Conservation (phyloP, 768 basidiomycete genomes). For the Ramaria sp. region DNA sequence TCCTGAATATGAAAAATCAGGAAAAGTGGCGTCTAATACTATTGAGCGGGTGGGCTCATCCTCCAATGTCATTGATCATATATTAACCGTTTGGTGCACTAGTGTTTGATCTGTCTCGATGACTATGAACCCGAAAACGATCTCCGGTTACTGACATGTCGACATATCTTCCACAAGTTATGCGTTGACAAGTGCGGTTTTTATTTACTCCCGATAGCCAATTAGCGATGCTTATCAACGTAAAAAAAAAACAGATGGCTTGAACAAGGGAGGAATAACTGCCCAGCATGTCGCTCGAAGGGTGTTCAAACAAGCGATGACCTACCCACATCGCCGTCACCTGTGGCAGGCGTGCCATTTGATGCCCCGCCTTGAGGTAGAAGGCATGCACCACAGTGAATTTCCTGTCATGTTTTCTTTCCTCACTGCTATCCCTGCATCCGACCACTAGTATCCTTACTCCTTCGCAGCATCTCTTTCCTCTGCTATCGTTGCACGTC, state of each 20-base stretch:
- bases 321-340: background rate
- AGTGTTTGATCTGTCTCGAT: conserved; percentile 83
- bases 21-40: conserved; percentile 66
- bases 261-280: conserved; percentile 76
- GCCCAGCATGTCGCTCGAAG: conserved; percentile 74
- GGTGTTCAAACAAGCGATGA: conserved; percentile 11
- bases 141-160: conserved; percentile 69
- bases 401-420: background rate
- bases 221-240: background rate
- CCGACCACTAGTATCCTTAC: background rate
- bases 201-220: background rate
- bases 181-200: conserved; percentile 54
- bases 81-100: background rate
- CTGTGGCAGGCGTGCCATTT: background rate
- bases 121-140: conserved; percentile 76
- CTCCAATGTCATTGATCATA: background rate
- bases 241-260: conserved; percentile 50
- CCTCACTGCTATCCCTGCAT: background rate
- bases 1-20: conserved; percentile 46
- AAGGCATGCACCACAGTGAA: background rate
- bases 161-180: conserved; percentile 80
- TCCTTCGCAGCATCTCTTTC: background rate
- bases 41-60: conserved; percentile 53
- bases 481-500: background rate
- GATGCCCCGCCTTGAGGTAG: background rate